Percentiles rank a stretch among this genome's conserved stretches.
Evolutionary conservation across 148 eudicot genomes (phyloP).

Genomic region (Selenicereus undatus): DNA sequence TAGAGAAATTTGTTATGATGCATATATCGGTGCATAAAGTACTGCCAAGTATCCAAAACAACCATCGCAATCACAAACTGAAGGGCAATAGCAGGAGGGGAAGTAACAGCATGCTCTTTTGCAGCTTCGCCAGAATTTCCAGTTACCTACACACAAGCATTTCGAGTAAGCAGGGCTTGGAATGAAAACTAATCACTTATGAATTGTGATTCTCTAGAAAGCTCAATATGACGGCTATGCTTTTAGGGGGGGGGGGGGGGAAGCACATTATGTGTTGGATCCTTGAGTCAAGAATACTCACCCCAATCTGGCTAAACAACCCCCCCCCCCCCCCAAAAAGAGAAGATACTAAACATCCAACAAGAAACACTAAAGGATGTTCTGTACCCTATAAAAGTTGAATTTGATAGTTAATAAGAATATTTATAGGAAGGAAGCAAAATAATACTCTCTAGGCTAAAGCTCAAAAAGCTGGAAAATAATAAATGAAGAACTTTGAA

Average conservation of each 20-base stretch:
- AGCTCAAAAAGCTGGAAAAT: not conserved
- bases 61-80: constrained; percentile 70
- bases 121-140: constrained; percentile 39
- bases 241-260: no score
- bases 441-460: not conserved
- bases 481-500: no score
- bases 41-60: constrained; percentile 89
- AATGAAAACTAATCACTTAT: not conserved
- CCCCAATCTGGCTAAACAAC: no score
- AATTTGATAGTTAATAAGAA: not conserved
- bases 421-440: not conserved
- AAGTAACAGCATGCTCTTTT: constrained; percentile 27
- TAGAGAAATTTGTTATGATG: constrained; percentile 82
- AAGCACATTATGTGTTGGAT: not conserved
- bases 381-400: not conserved
- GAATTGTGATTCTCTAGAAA: not conserved
- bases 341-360: not conserved
- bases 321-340: not conserved
- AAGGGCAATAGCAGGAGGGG: constrained; percentile 38
- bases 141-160: constrained; percentile 48
- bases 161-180: constrained; percentile 9
- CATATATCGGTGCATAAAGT: constrained; percentile 90
- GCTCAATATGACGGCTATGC: not conserved
- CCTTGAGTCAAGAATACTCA: not conserved
- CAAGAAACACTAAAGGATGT: not conserved